Percentiles rank a stretch among this genome's conserved stretches.
Conservation (phyloP, 2,329 filamentous ascomycete species). For the Talaromyces sp. region DNA sequence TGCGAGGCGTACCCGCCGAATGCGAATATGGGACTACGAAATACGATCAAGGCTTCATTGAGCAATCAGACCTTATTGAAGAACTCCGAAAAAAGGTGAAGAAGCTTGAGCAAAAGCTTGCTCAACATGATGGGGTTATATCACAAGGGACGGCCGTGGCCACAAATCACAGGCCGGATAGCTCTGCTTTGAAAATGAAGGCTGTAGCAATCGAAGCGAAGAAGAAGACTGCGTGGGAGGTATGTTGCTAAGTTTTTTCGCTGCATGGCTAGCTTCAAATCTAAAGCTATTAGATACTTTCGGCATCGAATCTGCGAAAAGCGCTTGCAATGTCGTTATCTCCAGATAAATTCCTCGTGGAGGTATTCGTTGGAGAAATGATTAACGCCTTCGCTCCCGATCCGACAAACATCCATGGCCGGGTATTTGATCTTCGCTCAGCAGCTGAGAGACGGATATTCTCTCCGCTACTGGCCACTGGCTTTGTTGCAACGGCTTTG, state of each 20-base stretch:
- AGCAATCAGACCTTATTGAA: slow-evolving; percentile 26
- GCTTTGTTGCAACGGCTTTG: slow-evolving; percentile 23
- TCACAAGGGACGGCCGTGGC: background rate
- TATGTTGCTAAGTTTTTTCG: background rate
- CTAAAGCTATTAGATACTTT: background rate
- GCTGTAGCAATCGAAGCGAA: background rate
- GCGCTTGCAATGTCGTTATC: slow-evolving; percentile 16
- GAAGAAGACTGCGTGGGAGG: background rate
- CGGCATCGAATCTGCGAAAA: slow-evolving; percentile 14
- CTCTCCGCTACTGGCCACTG: slow-evolving; percentile 22
- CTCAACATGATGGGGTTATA: slow-evolving; percentile 8
- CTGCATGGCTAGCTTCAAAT: background rate
- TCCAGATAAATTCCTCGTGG: slow-evolving; percentile 19
- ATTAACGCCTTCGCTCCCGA: slow-evolving; percentile 23
- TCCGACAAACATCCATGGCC: slow-evolving; percentile 14
- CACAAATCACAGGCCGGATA: background rate
- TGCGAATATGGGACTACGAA: slow-evolving; percentile 29
- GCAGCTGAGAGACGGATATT: slow-evolving; percentile 23
- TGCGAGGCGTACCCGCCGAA: slow-evolving; percentile 26
- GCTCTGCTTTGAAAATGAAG: background rate
- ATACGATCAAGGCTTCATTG: slow-evolving; percentile 27
- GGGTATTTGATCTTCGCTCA: slow-evolving; percentile 22
- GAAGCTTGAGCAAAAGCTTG: slow-evolving; percentile 19
- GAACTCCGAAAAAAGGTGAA: slow-evolving; percentile 22
- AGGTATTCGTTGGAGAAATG: slow-evolving; percentile 23